phyloP scores from a whole-genome alignment of 805 yeast genomes.

The Jamesozyma spencerorum region DNA sequence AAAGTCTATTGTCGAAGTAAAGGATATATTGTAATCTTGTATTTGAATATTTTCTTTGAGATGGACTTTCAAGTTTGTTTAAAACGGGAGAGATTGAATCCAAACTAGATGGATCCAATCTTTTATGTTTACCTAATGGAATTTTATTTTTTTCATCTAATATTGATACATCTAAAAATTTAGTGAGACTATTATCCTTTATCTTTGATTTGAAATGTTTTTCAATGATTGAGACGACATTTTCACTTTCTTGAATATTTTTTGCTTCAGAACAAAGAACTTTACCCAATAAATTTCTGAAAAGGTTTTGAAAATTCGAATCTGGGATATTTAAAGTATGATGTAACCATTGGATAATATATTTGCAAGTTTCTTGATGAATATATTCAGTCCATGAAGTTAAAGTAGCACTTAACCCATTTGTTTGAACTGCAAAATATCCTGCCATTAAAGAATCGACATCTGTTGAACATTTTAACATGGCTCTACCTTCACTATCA shows the following conservation, averaged over 20 bases:
- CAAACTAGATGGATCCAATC: constrained; percentile 12
- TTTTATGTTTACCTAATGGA: constrained; percentile 29
- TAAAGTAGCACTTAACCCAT: constrained; percentile 50
- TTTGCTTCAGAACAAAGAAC: constrained; percentile 31
- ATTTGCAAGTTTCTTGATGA: constrained; percentile 39
- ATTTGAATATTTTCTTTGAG: constrained; percentile 16
- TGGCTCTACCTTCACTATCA: constrained; percentile 42
- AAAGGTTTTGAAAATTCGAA: constrained; percentile 30
- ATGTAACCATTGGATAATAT: constrained; percentile 44
- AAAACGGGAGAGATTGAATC: constrained; percentile 26
- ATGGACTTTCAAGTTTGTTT: constrained; percentile 11
- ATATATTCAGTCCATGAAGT: constrained; percentile 41
- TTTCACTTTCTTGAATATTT: constrained; percentile 12
- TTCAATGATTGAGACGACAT: constrained; percentile 20
- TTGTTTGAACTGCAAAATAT: constrained; percentile 34
- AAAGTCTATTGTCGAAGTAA: constrained; percentile 49
- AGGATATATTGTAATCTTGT: constrained; percentile 53
- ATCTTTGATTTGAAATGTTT: constrained; percentile 16
- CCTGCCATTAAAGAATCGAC: constrained; percentile 27
- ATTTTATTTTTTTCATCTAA: constrained; percentile 31
- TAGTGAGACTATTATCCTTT: constrained; percentile 13
- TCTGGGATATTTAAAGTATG: constrained; percentile 34
- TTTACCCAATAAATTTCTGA: constrained; percentile 37
- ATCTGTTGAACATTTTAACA: constrained; percentile 32
- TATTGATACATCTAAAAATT: constrained; percentile 23